Conservation (phyloP, 2,329 filamentous ascomycete species). For the Aureobasidium namibiae region DNA sequence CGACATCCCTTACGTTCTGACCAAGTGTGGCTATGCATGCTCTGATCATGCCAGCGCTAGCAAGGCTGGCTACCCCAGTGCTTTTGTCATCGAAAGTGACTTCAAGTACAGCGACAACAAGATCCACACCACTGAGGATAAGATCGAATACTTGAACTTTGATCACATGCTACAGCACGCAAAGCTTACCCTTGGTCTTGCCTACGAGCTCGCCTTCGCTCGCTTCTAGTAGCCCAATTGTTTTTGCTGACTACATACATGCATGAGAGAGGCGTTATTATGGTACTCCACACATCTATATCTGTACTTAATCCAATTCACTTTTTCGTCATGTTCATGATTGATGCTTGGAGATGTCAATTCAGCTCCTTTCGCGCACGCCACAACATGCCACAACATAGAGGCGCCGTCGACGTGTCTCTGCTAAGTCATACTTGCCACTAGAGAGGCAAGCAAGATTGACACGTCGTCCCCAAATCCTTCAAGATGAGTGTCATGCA, state of each 20-base stretch:
- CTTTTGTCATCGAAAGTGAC: slow-evolving; percentile 67
- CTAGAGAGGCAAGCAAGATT: not conserved
- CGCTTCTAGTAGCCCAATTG: not conserved
- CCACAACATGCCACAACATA: not conserved
- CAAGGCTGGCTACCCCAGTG: slow-evolving; percentile 66
- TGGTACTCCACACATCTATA: not conserved
- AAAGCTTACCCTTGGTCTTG: slow-evolving; percentile 71
- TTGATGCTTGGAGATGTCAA: too few species aligned
- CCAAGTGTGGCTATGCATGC: slow-evolving; percentile 82
- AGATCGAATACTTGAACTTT: slow-evolving; percentile 66
- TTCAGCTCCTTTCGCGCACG: not conserved
- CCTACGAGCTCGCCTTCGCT: slow-evolving; percentile 75
- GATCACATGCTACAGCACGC: slow-evolving; percentile 91
- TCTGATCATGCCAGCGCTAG: slow-evolving; percentile 66
- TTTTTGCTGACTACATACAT: not conserved
- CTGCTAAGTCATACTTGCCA: too few species aligned
- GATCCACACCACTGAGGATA: slow-evolving; percentile 63
- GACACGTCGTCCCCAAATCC: not conserved
- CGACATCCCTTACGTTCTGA: slow-evolving; percentile 76
- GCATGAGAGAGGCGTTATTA: not conserved
- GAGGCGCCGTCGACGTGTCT: not conserved
- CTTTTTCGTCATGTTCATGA: not conserved
- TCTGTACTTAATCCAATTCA: not conserved
- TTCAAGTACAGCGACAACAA: slow-evolving; percentile 58
- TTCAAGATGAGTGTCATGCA: not conserved